These are phyloP conservation scores for Panicum hallii DNA, from an alignment of 202 grass and related monocot species.

Conservation along the genomic window DNA sequence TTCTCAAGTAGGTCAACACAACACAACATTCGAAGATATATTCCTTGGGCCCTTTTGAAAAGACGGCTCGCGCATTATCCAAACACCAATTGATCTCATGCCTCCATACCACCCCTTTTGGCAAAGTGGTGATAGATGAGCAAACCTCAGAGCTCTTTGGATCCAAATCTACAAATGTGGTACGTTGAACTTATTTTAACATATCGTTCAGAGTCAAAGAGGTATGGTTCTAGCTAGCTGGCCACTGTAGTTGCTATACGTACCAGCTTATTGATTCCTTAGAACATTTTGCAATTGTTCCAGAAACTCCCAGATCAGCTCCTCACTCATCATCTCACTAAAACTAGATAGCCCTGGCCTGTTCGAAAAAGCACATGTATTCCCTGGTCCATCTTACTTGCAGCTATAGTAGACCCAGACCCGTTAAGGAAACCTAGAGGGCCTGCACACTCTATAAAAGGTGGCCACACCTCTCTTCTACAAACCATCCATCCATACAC, in stretches of 20 bases:
- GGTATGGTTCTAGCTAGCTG: neutral
- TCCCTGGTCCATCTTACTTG: neutral
- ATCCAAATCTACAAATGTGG: constrained; percentile 5
- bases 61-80: constrained; percentile 28
- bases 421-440: constrained; percentile 10
- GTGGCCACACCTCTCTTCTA: neutral
- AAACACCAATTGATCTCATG: constrained; percentile 30
- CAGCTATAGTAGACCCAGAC: neutral
- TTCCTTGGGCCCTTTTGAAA: constrained; percentile 34
- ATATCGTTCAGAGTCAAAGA: constrained; percentile 12
- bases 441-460: constrained; percentile 51
- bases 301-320: constrained; percentile 6
- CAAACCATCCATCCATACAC: constrained; percentile 26
- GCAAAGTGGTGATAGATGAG: neutral
- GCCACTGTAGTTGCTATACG: neutral
- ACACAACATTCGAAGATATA: constrained; percentile 38
- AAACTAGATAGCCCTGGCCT: constrained; percentile 21
- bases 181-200: constrained; percentile 7
- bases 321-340: neutral
- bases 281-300: neutral
- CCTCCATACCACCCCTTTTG: constrained; percentile 27
- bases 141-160: neutral
- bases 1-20: constrained; percentile 39
- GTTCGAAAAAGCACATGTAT: constrained; percentile 10
- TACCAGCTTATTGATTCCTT: constrained; percentile 31